phyloP scores from a whole-genome alignment of 208 protist genomes.

The Leishmania amazonensis region DNA sequence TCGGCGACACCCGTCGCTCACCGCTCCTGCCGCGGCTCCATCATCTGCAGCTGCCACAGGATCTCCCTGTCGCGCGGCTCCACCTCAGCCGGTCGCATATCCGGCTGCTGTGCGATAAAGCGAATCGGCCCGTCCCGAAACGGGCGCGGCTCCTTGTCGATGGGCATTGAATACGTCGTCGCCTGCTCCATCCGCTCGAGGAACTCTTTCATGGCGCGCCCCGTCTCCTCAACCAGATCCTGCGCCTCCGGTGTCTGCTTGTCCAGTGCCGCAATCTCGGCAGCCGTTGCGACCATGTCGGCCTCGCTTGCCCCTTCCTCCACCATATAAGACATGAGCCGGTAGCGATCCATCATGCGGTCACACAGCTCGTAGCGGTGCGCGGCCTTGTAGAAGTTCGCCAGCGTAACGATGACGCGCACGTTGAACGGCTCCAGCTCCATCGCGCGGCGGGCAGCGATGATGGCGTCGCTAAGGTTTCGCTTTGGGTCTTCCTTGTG shows the following conservation, averaged over 20 bases:
- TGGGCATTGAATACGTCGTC: slow-evolving; percentile 70
- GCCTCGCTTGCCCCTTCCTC: slow-evolving; percentile 54
- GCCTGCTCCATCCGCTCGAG: slow-evolving; percentile 53
- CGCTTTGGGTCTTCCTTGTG: slow-evolving; percentile 60
- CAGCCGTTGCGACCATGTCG: slow-evolving; percentile 53
- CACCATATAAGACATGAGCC: slow-evolving; percentile 58
- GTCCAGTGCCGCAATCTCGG: slow-evolving; percentile 63
- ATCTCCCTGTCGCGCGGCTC: slow-evolving; percentile 2
- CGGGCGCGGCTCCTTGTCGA: slow-evolving; percentile 54
- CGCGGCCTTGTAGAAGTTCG: slow-evolving; percentile 77
- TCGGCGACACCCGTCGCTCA: not conserved
- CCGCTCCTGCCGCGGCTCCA: slow-evolving; percentile 1
- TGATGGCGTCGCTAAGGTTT: slow-evolving; percentile 57
- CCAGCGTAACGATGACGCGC: slow-evolving; percentile 52
- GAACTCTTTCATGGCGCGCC: slow-evolving; percentile 37
- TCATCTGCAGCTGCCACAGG: not conserved
- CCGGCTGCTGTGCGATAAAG: slow-evolving; percentile 21
- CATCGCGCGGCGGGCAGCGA: slow-evolving; percentile 65
- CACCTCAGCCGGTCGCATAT: slow-evolving; percentile 23
- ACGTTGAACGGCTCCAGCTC: slow-evolving; percentile 65
- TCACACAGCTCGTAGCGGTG: slow-evolving; percentile 53
- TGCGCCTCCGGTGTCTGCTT: slow-evolving; percentile 27
- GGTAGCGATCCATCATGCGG: slow-evolving; percentile 81
- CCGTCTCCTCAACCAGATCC: slow-evolving; percentile 36
- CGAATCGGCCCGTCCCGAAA: slow-evolving; percentile 26